Percentiles rank a stretch among this genome's conserved stretches.
Evolutionary conservation across 176 grass and related monocot genomes (phyloP).

Genomic region (Pontederia crassipes): DNA sequence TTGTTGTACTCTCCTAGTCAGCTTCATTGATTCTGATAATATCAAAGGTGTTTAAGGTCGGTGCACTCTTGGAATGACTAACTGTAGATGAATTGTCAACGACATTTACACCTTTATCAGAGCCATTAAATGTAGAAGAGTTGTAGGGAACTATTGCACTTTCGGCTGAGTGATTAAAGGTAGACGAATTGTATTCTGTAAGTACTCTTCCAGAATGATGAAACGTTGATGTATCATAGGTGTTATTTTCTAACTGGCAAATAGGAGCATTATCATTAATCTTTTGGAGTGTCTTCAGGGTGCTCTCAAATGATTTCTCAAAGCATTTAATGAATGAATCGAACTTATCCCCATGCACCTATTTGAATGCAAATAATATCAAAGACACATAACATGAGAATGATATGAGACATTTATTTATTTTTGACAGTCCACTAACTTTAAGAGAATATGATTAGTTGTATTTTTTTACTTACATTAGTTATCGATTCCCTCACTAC

Average conservation of each 20-base stretch:
- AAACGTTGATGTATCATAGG: conserved; percentile 25
- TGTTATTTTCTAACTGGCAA: conserved; percentile 14
- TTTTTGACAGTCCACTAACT: conserved; percentile 2
- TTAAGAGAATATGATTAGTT: conserved; percentile 5
- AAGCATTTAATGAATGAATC: conserved; percentile 68
- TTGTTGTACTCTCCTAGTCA: not conserved
- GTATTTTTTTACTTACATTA: conserved; percentile 44
- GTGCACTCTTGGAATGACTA: not conserved
- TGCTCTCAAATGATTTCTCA: conserved; percentile 93
- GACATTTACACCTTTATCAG: no score
- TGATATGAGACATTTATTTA: not conserved
- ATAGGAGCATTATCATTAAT: conserved; percentile 41
- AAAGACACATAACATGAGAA: not conserved
- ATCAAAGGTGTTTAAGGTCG: not conserved
- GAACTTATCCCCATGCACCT: conserved; percentile 81
- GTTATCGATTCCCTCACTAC: conserved; percentile 83
- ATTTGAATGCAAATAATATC: conserved; percentile 20
- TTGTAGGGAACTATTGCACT: no score
- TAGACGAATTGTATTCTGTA: no score
- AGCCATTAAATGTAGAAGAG: no score
- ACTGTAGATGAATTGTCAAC: no score
- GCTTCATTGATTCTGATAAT: conserved; percentile 16
- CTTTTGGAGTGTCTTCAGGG: conserved; percentile 66
- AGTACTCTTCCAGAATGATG: conserved; percentile 2
- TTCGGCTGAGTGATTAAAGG: no score